Base-by-base conservation (phyloP, 2,329 filamentous ascomycete species). In the Beauveria medogensis region DNA sequence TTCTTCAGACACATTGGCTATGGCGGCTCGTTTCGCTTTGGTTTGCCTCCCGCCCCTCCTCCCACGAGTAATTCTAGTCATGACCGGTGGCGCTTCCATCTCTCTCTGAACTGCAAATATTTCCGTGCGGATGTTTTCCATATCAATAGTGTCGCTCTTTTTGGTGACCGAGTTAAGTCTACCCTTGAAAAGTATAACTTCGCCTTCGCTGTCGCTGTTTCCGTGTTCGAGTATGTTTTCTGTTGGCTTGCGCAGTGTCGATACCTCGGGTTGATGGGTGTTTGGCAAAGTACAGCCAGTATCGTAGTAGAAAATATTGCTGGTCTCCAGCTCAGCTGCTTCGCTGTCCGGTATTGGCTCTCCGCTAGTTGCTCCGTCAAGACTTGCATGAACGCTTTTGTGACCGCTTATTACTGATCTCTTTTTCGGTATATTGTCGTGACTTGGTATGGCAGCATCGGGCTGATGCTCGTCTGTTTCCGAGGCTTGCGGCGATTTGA, bases 111-210 rank as follows among this genome's bases (percentile, higher is more conserved):
- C 70, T 6, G 69, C 66, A 6, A 65, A 64, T 14, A 76, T 67
- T 63, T 77, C 72, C 10, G 69, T 59, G 28, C 69, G 67, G 41
- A 77, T 70, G n/a, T 69, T 66, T 7, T 61, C 20, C 62, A 71
- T 65, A 40, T 62, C 64, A 37, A 70, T 68, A 3, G 34, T 50
- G 28, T 60, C 44, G 3, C 30, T 55, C 18, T 16, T 43, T 8
- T 34, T 18, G 43, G 24, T 24, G 7, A 2, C 14, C 3, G 28
- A 20, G 26, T 54, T 55, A 7, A 40, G n/a, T 44, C 66, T 68
- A 12, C 85, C 85, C 62, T 77, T 81, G 69, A 90, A 91, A 0
- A 90, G 68, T 52, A 92, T 85, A 5, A 91, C 77, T 65, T 96
- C 90, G 53, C 90, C 73, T 12, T 73, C 89, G 67, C 87, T 89